Evolutionary conservation across 2,329 filamentous ascomycete species (phyloP).

Genomic region (Simplicillium sp.): DNA sequence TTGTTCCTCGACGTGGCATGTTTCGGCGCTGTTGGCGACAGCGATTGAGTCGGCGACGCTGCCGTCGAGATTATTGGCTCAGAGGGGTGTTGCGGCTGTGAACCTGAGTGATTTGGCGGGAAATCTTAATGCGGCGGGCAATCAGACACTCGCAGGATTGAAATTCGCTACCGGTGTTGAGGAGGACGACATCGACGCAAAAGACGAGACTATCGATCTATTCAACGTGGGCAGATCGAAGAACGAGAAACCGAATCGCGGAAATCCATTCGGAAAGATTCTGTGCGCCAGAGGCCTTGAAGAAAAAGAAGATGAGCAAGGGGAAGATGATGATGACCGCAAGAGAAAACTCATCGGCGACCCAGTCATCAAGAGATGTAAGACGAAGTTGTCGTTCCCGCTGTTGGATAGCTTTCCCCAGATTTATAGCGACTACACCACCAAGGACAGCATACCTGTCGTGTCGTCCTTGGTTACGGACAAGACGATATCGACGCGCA

Average conservation of each 20-base stretch:
- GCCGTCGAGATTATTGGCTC: constrained; percentile 57
- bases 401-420: constrained; percentile 75
- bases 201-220: constrained; percentile 19
- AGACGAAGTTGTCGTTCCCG: constrained; percentile 56
- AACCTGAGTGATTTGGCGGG: constrained; percentile 56
- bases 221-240: constrained; percentile 12
- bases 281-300: constrained; percentile 2
- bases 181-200: constrained; percentile 17
- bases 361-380: constrained; percentile 22
- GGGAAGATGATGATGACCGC: constrained; percentile 4
- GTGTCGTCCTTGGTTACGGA: constrained; percentile 62
- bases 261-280: constrained; percentile 9
- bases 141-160: constrained; percentile 68
- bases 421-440: constrained; percentile 48
- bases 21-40: constrained; percentile 64
- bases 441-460: constrained; percentile 26
- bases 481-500: constrained; percentile 57
- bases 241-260: constrained; percentile 2
- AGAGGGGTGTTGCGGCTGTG: constrained; percentile 24
- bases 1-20: constrained; percentile 63
- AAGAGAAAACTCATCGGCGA: constrained; percentile 8
- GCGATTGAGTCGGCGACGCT: constrained; percentile 73
- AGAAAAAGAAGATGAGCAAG: constrained; percentile 4
- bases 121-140: constrained; percentile 64
- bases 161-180: constrained; percentile 48